These are phyloP conservation scores for Euphorbia lathyris DNA, from an alignment of 345 rosid genomes.

Conservation along the genomic window DNA sequence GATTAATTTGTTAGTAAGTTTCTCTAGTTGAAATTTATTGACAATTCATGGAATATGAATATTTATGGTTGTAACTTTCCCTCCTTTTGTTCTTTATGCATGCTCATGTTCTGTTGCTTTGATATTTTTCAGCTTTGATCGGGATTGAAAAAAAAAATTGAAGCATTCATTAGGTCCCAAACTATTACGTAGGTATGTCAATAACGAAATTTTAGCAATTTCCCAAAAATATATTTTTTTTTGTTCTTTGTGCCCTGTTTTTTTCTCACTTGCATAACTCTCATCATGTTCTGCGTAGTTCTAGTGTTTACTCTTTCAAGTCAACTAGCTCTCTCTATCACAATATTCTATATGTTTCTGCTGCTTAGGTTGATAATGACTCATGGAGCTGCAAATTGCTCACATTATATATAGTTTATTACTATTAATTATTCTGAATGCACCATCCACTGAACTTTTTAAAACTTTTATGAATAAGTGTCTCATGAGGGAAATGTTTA, in stretches of 20 bases:
- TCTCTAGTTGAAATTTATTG: not conserved
- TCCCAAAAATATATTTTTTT: too few species aligned
- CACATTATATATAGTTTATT: too few species aligned
- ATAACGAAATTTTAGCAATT: not conserved
- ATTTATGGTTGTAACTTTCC: not conserved
- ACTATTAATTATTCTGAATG: too few species aligned
- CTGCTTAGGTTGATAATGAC: too few species aligned
- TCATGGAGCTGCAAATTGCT: too few species aligned
- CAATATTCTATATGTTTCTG: too few species aligned
- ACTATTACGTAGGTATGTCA: slow-evolving; percentile 76
- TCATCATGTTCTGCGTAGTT: too few species aligned
- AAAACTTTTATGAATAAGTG: too few species aligned
- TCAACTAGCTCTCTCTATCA: too few species aligned
- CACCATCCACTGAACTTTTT: too few species aligned
- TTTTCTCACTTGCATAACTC: not conserved
- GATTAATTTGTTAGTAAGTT: not conserved
- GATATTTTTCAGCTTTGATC: slow-evolving; percentile 57
- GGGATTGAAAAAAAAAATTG: slow-evolving; percentile 98
- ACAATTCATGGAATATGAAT: not conserved
- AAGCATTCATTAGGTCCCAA: slow-evolving; percentile 88
- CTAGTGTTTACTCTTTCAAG: too few species aligned
- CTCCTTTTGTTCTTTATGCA: not conserved
- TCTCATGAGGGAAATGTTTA: too few species aligned
- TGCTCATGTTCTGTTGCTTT: not conserved
- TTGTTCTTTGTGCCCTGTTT: not conserved